Conservation (phyloP, 805 yeast genomes). For the Saccharomycopsis sp. region DNA sequence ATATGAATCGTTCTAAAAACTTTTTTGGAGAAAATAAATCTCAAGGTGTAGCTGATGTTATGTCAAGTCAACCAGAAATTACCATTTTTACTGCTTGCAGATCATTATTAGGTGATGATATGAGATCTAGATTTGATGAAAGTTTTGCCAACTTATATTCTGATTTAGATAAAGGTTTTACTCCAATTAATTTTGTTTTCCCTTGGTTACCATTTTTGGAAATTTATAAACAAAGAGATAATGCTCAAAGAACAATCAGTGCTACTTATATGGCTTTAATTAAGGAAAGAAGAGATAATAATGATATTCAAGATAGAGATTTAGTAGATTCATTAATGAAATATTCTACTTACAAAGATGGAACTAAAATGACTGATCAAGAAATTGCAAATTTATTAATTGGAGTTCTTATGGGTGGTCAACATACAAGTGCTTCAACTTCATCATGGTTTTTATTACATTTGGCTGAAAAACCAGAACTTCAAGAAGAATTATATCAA, state of each 20-base stretch:
- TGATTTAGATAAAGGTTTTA: constrained; percentile 94
- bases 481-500: constrained; percentile 69
- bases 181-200: constrained; percentile 92
- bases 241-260: constrained; percentile 77
- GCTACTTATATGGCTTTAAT: constrained; percentile 74
- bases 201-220: constrained; percentile 85
- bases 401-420: constrained; percentile 98
- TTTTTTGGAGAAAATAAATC: constrained; percentile 31
- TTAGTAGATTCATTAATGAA: constrained; percentile 81
- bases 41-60: constrained; percentile 51
- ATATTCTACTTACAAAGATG: constrained; percentile 82
- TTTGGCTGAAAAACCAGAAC: constrained; percentile 74
- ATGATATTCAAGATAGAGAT: constrained; percentile 78
- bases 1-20: constrained; percentile 42
- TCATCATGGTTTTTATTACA: constrained; percentile 92
- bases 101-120: constrained; percentile 82
- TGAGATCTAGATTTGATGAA: constrained; percentile 72
- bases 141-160: constrained; percentile 77
- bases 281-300: constrained; percentile 56
- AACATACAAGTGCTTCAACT: constrained; percentile 94
- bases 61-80: constrained; percentile 85
- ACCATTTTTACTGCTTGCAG: constrained; percentile 95
- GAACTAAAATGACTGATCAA: constrained; percentile 86
- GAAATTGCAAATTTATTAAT: constrained; percentile 89
- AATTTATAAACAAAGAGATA: constrained; percentile 67